Evolutionary conservation across 2,329 filamentous ascomycete genomes (phyloP).

Genomic region (Colletotrichum musae): DNA sequence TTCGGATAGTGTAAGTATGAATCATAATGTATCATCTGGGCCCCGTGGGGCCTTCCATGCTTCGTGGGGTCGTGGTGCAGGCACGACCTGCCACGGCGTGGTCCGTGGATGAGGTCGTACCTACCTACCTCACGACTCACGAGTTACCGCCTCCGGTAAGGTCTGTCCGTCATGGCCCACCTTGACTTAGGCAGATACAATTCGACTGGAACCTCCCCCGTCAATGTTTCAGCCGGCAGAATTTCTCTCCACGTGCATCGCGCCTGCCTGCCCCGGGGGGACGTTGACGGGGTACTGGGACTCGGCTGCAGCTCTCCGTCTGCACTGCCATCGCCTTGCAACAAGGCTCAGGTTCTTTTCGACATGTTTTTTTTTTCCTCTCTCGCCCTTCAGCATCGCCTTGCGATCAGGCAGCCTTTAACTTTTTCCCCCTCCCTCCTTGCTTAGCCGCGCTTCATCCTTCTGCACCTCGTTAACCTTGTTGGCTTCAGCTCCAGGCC

Average conservation of each 20-base stretch:
- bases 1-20: no score
- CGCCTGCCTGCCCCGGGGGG: not conserved
- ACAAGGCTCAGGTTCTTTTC: constrained; percentile 5
- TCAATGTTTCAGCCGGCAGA: constrained; percentile 24
- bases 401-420: constrained; percentile 21
- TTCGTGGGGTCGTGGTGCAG: no score
- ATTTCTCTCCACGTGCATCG: constrained; percentile 22
- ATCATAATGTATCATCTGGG: no score
- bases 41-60: no score
- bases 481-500: constrained; percentile 21
- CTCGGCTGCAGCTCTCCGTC: not conserved
- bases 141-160: not conserved
- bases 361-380: not conserved
- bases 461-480: constrained; percentile 35
- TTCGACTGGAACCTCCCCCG: not conserved
- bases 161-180: not conserved
- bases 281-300: not conserved
- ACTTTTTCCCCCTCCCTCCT: not conserved
- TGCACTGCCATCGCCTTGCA: constrained; percentile 15
- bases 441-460: constrained; percentile 37
- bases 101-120: no score
- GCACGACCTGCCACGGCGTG: no score
- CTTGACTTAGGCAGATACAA: not conserved
- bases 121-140: no score
- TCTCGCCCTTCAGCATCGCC: not conserved